Base-by-base conservation (phyloP, 139 green algal species). In the Closterium sp. region DNA sequence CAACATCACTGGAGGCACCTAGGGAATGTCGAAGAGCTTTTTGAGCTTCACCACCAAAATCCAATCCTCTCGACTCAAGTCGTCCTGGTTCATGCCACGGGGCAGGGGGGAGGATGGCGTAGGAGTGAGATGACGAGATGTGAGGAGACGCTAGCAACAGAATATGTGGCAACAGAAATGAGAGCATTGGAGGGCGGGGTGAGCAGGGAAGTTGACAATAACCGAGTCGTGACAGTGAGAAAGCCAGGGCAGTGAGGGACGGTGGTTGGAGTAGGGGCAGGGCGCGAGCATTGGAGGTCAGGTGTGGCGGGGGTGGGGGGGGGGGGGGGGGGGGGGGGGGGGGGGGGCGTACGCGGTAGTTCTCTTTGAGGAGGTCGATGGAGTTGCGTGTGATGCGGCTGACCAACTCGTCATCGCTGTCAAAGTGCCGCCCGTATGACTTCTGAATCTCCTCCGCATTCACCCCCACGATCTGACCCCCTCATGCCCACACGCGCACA, bases 11-110 rank as follows among this genome's bases (percentile, higher is more conserved):
- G 5, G 7, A 50, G 38, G 62, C 2, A 13, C 62, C 89, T 95
- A 96, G 45, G 94, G 92, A 86, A 98, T 96, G 79, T 96, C 86
- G 93, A 96, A 98, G 38, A 97, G 93, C 91, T 97, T 97, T 94
- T 98, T 98, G 31, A 98, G 93, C 93, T 97, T 97, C 9, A 98
- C 95, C 13, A 99, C 96, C 62, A 99, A 95, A 70, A 96, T 89
- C 98, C 98, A 99, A 93, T 99, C 97, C 32, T 98, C 97, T 95
- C 97, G 98, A 11, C 34, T 96, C 95, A 99, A 96, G 62, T 99
- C 97, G 88, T 99, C 97, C 88, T 92, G 70, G 38, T 50, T 9
- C 38, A 50, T 50, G 34, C 34, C 34, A 42, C 34, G 34, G 34
- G 34, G 34, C 7, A 50, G 38, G 38, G 38, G 34, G 9, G 34